Conservation (phyloP, 345 rosid species). For the Noccaea caerulescens region DNA sequence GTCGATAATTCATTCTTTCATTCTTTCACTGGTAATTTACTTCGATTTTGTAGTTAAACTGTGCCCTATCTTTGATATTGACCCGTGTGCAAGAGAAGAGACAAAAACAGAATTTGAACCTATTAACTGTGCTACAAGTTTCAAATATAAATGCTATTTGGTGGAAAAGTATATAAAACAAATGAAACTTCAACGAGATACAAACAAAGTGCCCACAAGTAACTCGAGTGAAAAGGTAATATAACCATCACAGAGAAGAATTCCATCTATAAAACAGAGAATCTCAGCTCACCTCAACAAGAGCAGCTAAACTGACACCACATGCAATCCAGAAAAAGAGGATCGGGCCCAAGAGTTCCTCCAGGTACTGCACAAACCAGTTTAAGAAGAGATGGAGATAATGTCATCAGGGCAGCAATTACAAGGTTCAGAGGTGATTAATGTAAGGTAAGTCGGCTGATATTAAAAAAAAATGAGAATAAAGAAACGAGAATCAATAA, state of each 20-base stretch:
- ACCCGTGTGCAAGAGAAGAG: conserved; percentile 12
- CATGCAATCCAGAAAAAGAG: conserved; percentile 86
- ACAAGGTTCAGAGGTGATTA: conserved; percentile 17
- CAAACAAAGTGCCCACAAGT: not conserved
- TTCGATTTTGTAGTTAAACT: conserved; percentile 5
- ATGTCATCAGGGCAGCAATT: conserved; percentile 16
- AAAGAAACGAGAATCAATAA: conserved; percentile 17
- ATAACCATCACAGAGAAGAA: conserved; percentile 25
- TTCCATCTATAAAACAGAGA: conserved; percentile 4
- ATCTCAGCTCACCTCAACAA: conserved; percentile 66
- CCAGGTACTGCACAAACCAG: conserved; percentile 69
- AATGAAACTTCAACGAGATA: conserved; percentile 12
- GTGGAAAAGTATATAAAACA: not conserved
- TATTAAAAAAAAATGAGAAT: conserved; percentile 3
- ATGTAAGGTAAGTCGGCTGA: not conserved
- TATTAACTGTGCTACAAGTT: not conserved
- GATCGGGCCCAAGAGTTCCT: conserved; percentile 80
- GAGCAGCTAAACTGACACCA: conserved; percentile 84
- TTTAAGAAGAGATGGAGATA: conserved; percentile 27
- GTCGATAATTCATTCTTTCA: conserved; percentile 8
- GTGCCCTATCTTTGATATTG: not conserved
- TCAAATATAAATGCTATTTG: conserved; percentile 2
- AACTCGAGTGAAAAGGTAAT: conserved; percentile 19
- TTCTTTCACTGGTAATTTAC: conserved; percentile 17
- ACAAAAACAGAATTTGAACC: not conserved